Evolutionary conservation across 2,329 filamentous ascomycete genomes (phyloP).

Genomic region (Alternaria gaisen): DNA sequence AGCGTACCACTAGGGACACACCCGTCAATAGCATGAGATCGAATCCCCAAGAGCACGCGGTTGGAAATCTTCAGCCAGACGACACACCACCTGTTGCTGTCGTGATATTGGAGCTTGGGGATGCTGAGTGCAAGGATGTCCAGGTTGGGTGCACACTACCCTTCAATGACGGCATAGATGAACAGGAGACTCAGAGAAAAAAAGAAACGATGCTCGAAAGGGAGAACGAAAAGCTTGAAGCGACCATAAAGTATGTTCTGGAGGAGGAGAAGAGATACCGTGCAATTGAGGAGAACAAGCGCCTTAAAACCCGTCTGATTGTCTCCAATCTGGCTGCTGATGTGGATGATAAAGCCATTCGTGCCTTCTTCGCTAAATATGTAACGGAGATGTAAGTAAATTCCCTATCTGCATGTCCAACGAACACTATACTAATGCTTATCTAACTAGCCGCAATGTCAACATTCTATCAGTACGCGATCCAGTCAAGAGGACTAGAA

Average conservation of each 20-base stretch:
- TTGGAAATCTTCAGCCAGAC: neutral
- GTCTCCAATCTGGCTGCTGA: constrained; percentile 40
- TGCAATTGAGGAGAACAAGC: constrained; percentile 18
- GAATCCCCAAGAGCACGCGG: neutral
- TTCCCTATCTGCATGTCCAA: neutral
- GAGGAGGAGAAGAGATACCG: constrained; percentile 20
- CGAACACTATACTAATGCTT: neutral
- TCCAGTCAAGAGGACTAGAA: constrained; percentile 31
- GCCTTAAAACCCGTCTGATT: constrained; percentile 26
- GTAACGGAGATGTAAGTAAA: constrained; percentile 28
- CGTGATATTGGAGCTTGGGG: constrained; percentile 23
- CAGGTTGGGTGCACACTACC: constrained; percentile 24
- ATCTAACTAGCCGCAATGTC: constrained; percentile 23
- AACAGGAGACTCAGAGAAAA: constrained; percentile 16
- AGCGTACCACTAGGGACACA: neutral
- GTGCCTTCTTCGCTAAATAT: constrained; percentile 24
- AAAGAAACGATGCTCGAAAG: constrained; percentile 16
- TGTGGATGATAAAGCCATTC: constrained; percentile 27
- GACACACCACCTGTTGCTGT: constrained; percentile 16
- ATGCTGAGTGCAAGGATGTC: constrained; percentile 18
- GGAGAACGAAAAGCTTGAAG: constrained; percentile 18
- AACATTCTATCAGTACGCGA: constrained; percentile 27
- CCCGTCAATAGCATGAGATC: neutral
- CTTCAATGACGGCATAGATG: constrained; percentile 18
- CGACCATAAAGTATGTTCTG: constrained; percentile 17